These are phyloP conservation scores for Zoysia pacifica DNA, from an alignment of 176 grass and related monocot genomes.

Conservation along the genomic window DNA sequence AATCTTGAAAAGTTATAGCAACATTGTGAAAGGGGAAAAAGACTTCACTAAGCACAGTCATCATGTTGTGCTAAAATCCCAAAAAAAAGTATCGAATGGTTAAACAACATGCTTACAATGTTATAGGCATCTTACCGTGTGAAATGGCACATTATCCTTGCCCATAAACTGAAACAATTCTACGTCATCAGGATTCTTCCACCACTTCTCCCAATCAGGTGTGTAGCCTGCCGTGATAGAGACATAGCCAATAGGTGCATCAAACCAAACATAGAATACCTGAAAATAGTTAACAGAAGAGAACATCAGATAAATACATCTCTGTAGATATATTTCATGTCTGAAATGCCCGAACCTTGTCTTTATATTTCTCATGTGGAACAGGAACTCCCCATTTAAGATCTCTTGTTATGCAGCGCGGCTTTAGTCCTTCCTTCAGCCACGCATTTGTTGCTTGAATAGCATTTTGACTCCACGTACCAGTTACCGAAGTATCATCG, in stretches of 20 bases:
- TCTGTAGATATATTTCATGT: constrained; percentile 22
- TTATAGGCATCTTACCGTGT: constrained; percentile 64
- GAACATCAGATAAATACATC: constrained; percentile 23
- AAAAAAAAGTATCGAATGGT: constrained; percentile 16
- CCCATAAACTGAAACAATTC: constrained; percentile 99
- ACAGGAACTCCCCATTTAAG: constrained; percentile 99
- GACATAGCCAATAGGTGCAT: constrained; percentile 95
- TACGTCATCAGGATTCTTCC: constrained; percentile 93
- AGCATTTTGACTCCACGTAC: constrained; percentile 97
- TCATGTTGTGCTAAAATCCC: background rate
- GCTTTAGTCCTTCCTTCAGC: constrained; percentile 95
- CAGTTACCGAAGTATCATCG: constrained; percentile 76
- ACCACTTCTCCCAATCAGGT: constrained; percentile 99
- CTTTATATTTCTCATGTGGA: constrained; percentile 92
- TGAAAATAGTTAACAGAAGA: constrained; percentile 39
- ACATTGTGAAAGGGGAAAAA: background rate
- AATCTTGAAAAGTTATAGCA: background rate
- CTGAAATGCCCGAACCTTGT: constrained; percentile 61
- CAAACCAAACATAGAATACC: constrained; percentile 99
- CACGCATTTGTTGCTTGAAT: constrained; percentile 96
- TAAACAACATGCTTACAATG: constrained; percentile 17
- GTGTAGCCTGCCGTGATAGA: constrained; percentile 97
- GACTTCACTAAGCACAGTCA: background rate
- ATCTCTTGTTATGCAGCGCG: constrained; percentile 95
- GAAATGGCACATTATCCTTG: constrained; percentile 99